phyloP scores from a whole-genome alignment of 805 yeast genomes.

The Priceomyces castillae region DNA sequence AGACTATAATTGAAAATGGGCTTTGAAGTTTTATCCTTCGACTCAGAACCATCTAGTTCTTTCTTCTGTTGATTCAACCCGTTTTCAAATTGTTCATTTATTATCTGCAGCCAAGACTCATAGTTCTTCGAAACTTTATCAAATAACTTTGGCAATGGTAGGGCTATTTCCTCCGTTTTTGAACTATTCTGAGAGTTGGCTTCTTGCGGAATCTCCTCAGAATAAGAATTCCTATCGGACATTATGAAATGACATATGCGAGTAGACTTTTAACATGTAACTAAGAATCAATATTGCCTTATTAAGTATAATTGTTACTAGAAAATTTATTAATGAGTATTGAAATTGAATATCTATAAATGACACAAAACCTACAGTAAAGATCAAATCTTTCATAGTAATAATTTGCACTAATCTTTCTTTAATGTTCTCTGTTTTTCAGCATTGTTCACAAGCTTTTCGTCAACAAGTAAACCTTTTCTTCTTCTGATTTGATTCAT shows the following conservation, averaged over 20 bases:
- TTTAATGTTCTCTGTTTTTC: slow-evolving; percentile 91
- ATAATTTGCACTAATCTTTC: slow-evolving; percentile 62
- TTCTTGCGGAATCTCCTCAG: background rate
- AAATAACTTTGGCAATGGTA: background rate
- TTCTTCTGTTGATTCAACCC: slow-evolving; percentile 12
- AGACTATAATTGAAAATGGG: slow-evolving; percentile 28
- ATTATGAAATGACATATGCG: background rate
- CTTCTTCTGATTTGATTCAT: slow-evolving; percentile 79
- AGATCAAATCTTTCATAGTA: too few species aligned
- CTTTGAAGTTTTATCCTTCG: slow-evolving; percentile 8
- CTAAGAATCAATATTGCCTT: too few species aligned
- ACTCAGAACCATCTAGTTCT: slow-evolving; percentile 7
- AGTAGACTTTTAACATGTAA: too few species aligned
- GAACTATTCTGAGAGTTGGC: background rate
- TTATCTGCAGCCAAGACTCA: slow-evolving; percentile 36
- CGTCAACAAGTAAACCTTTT: slow-evolving; percentile 87
- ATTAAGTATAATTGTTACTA: too few species aligned
- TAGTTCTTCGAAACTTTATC: slow-evolving; percentile 30
- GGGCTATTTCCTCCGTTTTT: background rate
- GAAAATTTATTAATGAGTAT: background rate
- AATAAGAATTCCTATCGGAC: background rate
- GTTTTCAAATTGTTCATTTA: slow-evolving; percentile 23
- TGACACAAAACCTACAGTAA: background rate
- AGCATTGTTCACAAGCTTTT: slow-evolving; percentile 85
- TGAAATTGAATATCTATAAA: background rate